These are phyloP conservation scores for Hymenoscyphus repandus DNA, from an alignment of 2,329 filamentous ascomycete species.

Conservation along the genomic window DNA sequence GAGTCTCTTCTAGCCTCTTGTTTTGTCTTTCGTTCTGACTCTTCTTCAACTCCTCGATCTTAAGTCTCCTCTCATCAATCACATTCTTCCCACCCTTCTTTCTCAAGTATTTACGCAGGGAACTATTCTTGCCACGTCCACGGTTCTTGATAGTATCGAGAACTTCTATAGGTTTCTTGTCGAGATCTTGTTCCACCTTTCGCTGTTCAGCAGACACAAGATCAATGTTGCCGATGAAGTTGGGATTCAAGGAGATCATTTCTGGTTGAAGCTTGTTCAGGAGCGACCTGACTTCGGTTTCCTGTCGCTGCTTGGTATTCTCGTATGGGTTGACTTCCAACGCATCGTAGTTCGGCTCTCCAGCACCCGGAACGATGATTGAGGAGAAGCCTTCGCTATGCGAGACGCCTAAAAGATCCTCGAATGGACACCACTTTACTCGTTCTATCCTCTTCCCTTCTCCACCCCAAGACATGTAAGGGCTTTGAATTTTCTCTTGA, in stretches of 20 bases:
- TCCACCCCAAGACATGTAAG: conserved; percentile 91
- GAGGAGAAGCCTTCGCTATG: conserved; percentile 85
- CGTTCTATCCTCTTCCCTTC: conserved; percentile 77
- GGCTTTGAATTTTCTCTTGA: conserved; percentile 76
- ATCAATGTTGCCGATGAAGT: conserved; percentile 86
- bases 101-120: conserved; percentile 78
- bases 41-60: conserved; percentile 76
- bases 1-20: conserved; percentile 60
- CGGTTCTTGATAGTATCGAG: conserved; percentile 66
- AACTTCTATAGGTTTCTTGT: conserved; percentile 56
- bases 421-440: conserved; percentile 87
- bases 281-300: conserved; percentile 81
- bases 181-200: conserved; percentile 72
- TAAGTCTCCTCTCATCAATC: conserved; percentile 89
- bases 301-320: conserved; percentile 85
- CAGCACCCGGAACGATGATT: conserved; percentile 87
- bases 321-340: conserved; percentile 95
- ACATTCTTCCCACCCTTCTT: conserved; percentile 93
- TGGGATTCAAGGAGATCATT: conserved; percentile 93
- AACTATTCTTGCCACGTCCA: conserved; percentile 84
- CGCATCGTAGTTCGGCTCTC: conserved; percentile 93
- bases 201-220: conserved; percentile 72
- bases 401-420: conserved; percentile 82
- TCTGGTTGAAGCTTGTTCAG: conserved; percentile 94
- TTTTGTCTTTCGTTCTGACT: conserved; percentile 62